These are phyloP conservation scores for Solanum raphanifolium DNA, from an alignment of 257 asterid genomes.

Conservation along the genomic window DNA sequence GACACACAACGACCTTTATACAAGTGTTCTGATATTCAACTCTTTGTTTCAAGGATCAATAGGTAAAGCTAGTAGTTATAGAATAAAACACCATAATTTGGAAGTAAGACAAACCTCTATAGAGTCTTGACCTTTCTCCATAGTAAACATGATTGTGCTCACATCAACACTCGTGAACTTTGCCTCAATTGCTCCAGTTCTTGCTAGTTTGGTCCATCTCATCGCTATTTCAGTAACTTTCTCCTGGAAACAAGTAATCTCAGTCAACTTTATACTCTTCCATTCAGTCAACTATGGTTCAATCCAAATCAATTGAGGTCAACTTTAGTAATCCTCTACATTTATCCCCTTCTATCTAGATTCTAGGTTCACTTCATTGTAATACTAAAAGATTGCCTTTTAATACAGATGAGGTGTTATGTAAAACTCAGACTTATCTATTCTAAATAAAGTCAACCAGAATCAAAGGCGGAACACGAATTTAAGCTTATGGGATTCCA, in stretches of 20 bases:
- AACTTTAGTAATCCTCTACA: not conserved
- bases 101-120: slow-evolving; percentile 36
- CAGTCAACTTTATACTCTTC: not conserved
- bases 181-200: slow-evolving; percentile 77
- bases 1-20: not conserved
- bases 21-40: not conserved
- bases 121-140: slow-evolving; percentile 78
- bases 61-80: not conserved
- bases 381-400: too few relatives aligned
- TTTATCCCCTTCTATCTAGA: not conserved
- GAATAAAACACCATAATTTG: not conserved
- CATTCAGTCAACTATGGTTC: not conserved
- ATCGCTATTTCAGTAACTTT: slow-evolving; percentile 58
- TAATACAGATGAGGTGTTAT: too few relatives aligned
- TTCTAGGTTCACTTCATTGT: not conserved
- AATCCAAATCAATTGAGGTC: not conserved
- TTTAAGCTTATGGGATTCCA: not conserved
- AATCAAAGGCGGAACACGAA: not conserved
- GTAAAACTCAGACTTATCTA: too few relatives aligned
- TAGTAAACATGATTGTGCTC: slow-evolving; percentile 82
- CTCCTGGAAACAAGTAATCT: slow-evolving; percentile 28
- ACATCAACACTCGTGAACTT: slow-evolving; percentile 61
- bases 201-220: slow-evolving; percentile 79
- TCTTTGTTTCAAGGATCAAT: not conserved
- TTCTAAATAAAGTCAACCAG: too few relatives aligned